phyloP scores from a whole-genome alignment of 2,329 filamentous ascomycete species.

The Paecilomyces sp. region DNA sequence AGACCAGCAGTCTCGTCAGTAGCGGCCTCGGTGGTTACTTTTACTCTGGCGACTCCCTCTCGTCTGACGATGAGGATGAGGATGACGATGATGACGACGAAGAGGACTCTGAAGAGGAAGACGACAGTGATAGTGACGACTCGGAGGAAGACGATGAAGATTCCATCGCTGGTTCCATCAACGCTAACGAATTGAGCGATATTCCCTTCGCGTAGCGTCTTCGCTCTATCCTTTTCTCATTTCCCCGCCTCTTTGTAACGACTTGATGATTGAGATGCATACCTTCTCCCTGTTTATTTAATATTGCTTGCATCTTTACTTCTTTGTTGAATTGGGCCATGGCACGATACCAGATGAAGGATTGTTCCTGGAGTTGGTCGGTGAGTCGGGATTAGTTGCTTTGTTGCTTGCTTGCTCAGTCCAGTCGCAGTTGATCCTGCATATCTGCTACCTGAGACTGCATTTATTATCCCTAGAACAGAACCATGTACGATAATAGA shows the following conservation, averaged over 20 bases:
- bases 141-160: constrained; percentile 6
- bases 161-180: neutral
- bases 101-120: constrained; percentile 1
- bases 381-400: no score
- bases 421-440: no score
- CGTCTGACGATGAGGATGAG: constrained; percentile 3
- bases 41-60: constrained; percentile 11
- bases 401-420: no score
- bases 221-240: neutral
- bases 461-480: no score
- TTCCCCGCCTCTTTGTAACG: neutral
- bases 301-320: neutral
- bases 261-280: neutral
- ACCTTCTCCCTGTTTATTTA: neutral
- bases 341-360: neutral
- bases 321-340: neutral
- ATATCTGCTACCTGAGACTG: no score
- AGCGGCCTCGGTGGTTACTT: constrained; percentile 24
- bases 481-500: no score
- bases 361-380: no score
- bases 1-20: constrained; percentile 33
- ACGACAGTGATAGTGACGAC: neutral
- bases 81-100: constrained; percentile 7
- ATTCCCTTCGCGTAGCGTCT: neutral
- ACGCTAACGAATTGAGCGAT: neutral